Percentiles rank a stretch among this genome's conserved stretches.
Conservation (phyloP, 2,329 filamentous ascomycete species). For the Bipolaris zeicola region DNA sequence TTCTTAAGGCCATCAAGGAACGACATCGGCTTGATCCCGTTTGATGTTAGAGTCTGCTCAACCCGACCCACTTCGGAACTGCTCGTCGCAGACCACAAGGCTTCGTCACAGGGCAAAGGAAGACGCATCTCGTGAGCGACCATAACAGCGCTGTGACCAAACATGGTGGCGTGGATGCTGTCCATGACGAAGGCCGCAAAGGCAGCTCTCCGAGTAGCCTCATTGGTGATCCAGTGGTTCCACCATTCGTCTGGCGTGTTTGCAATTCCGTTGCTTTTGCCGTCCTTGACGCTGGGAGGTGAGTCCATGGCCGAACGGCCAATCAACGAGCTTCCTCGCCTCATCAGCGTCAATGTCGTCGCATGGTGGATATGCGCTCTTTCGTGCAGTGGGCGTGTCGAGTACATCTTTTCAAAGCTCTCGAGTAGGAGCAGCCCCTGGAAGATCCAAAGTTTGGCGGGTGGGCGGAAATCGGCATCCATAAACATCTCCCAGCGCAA, state of each 20-base stretch:
- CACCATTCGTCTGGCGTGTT: conserved; percentile 88
- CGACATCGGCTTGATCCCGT: conserved; percentile 81
- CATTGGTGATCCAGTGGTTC: conserved; percentile 94
- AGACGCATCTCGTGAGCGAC: conserved; percentile 93
- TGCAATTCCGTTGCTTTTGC: conserved; percentile 53
- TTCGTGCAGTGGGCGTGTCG: conserved; percentile 88
- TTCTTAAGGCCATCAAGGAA: conserved; percentile 92
- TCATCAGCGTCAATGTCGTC: conserved; percentile 93
- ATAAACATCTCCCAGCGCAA: conserved; percentile 96
- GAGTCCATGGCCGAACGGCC: conserved; percentile 84
- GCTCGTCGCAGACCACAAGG: conserved; percentile 87
- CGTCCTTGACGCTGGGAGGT: conserved; percentile 74
- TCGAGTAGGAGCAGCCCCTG: conserved; percentile 88
- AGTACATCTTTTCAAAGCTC: conserved; percentile 97
- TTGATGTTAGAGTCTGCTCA: conserved; percentile 78
- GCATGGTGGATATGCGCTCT: conserved; percentile 96
- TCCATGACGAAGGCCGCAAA: conserved; percentile 96
- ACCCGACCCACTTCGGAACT: conserved; percentile 84
- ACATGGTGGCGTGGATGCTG: conserved; percentile 96
- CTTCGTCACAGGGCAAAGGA: conserved; percentile 89
- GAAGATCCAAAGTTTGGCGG: conserved; percentile 95
- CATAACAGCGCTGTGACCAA: conserved; percentile 96
- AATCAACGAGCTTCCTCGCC: conserved; percentile 86
- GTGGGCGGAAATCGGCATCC: conserved; percentile 85
- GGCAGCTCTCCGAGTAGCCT: conserved; percentile 85